These are phyloP conservation scores for Funneliformis caledonium DNA, from an alignment of 371 early-diverging fungal genomes.

Conservation along the genomic window DNA sequence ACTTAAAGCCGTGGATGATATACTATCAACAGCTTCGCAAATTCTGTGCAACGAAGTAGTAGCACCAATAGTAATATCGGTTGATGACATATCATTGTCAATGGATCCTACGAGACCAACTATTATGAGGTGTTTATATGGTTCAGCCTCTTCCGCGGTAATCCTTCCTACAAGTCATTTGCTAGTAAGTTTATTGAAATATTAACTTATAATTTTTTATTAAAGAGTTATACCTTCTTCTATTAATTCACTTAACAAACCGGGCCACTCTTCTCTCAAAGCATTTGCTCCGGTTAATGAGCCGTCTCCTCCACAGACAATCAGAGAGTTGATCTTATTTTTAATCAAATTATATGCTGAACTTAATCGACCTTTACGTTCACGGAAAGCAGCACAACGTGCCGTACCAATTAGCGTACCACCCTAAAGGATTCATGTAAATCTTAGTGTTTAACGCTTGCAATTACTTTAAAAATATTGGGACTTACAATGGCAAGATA, in stretches of 20 bases:
- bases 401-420: conserved; percentile 99
- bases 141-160: conserved; percentile 59
- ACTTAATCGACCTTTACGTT: conserved; percentile 85
- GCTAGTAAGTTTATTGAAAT: neutral
- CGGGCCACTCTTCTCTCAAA: conserved; percentile 93
- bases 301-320: conserved; percentile 99
- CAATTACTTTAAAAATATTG: neutral
- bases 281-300: conserved; percentile 96
- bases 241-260: conserved; percentile 79
- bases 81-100: conserved; percentile 97
- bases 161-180: conserved; percentile 45
- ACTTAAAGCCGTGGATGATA: conserved; percentile 94
- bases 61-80: conserved; percentile 98
- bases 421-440: conserved; percentile 59
- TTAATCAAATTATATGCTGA: conserved; percentile 89
- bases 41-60: conserved; percentile 96
- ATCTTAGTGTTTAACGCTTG: neutral
- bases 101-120: conserved; percentile 97
- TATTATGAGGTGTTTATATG: conserved; percentile 79
- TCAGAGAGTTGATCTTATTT: conserved; percentile 92
- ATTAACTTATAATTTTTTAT: neutral
- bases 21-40: conserved; percentile 95
- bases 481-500: conserved; percentile 72
- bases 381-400: conserved; percentile 87
- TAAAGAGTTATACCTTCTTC: conserved; percentile 47